These are phyloP conservation scores for Rhizomucor miehei DNA, from an alignment of 371 early-diverging fungal genomes.

Conservation along the genomic window DNA sequence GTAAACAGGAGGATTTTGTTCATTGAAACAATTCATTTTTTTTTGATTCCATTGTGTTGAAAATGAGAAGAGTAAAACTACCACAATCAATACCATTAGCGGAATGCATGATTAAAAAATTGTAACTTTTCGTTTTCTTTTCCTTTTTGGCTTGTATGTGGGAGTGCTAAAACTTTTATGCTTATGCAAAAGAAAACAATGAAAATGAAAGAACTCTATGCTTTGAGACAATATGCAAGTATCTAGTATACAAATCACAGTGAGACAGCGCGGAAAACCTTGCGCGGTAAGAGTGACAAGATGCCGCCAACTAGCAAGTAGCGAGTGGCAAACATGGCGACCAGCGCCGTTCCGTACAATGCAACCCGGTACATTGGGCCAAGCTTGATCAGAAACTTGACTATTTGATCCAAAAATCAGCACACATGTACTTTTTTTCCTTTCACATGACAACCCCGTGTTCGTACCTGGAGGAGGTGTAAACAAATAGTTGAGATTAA, in stretches of 20 bases:
- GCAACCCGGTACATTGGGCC: conserved; percentile 40
- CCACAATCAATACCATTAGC: too few relatives aligned
- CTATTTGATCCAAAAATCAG: conserved; percentile 10
- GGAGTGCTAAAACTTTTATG: too few relatives aligned
- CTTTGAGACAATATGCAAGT: background rate
- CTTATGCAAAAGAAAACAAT: too few relatives aligned
- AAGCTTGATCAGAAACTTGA: conserved; percentile 34
- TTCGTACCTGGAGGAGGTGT: conserved; percentile 57
- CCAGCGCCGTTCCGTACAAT: conserved; percentile 31
- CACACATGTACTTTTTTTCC: background rate
- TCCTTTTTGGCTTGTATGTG: too few relatives aligned
- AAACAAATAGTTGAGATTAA: conserved; percentile 61
- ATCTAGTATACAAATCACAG: background rate
- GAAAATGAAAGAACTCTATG: too few relatives aligned
- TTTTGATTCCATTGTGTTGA: too few relatives aligned
- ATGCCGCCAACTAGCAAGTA: conserved; percentile 20
- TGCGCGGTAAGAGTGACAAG: conserved; percentile 19
- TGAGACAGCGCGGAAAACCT: conserved; percentile 4
- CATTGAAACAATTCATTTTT: too few relatives aligned
- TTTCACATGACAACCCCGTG: background rate
- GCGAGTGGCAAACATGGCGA: conserved; percentile 25
- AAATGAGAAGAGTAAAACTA: too few relatives aligned
- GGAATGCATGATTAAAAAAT: too few relatives aligned
- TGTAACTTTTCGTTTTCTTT: too few relatives aligned
- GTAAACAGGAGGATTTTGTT: too few relatives aligned